These are phyloP conservation scores for Cladosporium sp. DNA, from an alignment of 2,329 filamentous ascomycete species.

Conservation along the genomic window DNA sequence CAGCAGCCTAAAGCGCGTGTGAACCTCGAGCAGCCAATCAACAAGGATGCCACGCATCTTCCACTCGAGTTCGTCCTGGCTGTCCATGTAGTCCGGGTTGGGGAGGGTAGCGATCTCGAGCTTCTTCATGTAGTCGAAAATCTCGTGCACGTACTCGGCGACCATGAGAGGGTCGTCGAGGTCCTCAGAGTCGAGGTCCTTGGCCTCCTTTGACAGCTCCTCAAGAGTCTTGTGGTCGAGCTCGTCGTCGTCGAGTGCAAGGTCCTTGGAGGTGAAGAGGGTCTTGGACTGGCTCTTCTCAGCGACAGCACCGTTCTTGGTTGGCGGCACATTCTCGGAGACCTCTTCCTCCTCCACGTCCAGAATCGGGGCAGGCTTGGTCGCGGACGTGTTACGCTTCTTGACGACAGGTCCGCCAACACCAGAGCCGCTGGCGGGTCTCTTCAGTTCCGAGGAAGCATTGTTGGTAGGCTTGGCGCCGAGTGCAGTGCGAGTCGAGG, in stretches of 20 bases:
- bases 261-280: constrained; percentile 28
- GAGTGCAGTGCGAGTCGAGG: constrained; percentile 59
- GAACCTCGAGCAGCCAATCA: constrained; percentile 98
- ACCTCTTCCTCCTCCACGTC: constrained; percentile 48
- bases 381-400: constrained; percentile 59
- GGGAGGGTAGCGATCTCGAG: constrained; percentile 77
- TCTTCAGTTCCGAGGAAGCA: constrained; percentile 59
- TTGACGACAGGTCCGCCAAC: constrained; percentile 61
- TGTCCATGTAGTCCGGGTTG: constrained; percentile 91
- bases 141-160: constrained; percentile 93
- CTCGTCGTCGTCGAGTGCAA: constrained; percentile 32
- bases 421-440: constrained; percentile 67
- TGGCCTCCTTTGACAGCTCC: constrained; percentile 42
- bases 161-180: constrained; percentile 95
- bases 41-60: constrained; percentile 96
- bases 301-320: constrained; percentile 49
- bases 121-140: constrained; percentile 91
- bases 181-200: constrained; percentile 80
- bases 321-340: constrained; percentile 64
- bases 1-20: constrained; percentile 91
- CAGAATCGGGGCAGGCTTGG: constrained; percentile 47
- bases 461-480: constrained; percentile 67
- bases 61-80: constrained; percentile 95
- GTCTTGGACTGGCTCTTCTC: constrained; percentile 39
- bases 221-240: constrained; percentile 32